Conservation (phyloP, 768 basidiomycete species). For the Flagelloscypha sp. region DNA sequence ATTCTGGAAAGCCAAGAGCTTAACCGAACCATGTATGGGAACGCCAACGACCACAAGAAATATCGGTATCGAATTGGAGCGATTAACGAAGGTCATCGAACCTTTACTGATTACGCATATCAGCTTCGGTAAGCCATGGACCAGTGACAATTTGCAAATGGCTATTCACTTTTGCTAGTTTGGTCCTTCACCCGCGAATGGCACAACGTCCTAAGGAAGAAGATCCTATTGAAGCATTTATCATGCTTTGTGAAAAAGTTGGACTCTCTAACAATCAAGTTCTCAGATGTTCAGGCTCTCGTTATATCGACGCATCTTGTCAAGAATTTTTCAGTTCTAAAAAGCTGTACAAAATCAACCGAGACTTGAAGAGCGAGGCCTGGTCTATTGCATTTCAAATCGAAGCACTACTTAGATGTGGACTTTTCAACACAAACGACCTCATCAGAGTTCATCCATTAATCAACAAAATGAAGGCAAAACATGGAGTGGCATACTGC, state of each 20-base stretch:
- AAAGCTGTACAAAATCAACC: constrained; percentile 36
- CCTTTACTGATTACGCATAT: constrained; percentile 61
- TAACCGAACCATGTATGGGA: constrained; percentile 40
- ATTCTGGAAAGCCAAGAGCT: constrained; percentile 53
- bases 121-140: too few relatives aligned
- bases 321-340: constrained; percentile 44
- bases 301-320: constrained; percentile 40
- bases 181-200: too few relatives aligned
- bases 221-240: constrained; percentile 44
- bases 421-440: constrained; percentile 52
- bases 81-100: constrained; percentile 48
- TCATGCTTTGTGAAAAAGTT: constrained; percentile 43
- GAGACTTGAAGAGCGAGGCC: constrained; percentile 36
- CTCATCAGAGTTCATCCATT: constrained; percentile 35
- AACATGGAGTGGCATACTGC: constrained; percentile 19
- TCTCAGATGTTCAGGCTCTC: constrained; percentile 21
- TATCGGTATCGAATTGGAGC: constrained; percentile 51
- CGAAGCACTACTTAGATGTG: constrained; percentile 59
- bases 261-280: constrained; percentile 28
- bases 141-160: too few relatives aligned
- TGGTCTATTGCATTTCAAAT: constrained; percentile 75
- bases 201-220: constrained; percentile 46
- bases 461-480: constrained; percentile 32
- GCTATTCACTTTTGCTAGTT: too few relatives aligned
- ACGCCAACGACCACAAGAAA: constrained; percentile 32